Base-by-base conservation (phyloP, 2,329 filamentous ascomycete genomes). In the Basipetospora chlamydospora region DNA sequence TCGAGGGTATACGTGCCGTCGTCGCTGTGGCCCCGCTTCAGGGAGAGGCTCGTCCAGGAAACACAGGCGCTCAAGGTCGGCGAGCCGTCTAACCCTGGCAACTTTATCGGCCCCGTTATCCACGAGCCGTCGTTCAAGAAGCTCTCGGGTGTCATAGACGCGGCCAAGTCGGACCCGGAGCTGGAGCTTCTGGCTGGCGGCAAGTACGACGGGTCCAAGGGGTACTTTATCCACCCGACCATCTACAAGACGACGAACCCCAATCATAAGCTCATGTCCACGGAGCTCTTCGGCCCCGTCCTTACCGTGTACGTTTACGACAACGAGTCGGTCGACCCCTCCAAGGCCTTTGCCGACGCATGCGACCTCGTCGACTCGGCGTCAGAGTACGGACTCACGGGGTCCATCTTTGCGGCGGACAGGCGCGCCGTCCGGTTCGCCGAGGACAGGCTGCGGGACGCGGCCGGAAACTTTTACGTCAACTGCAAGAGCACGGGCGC, bases 61-160 rank as follows among this genome's bases (percentile, higher is more conserved):
- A 77, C 75, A 6, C 63, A 75, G 49, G 70, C 71, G 41, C 67
- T 93, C 35, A 77, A 76, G 48, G 64, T 86, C 36, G 85, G 85
- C 38, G 63, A 68, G 38, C 79, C 83, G 1, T 61, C 57, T 32
- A 70, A 82, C 31, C 78, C 81, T 50, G 63, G 69, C 47, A 84
- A 86, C 64, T 92, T 93, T 63, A 75, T 87, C 49, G 84, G 84
- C 8, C 85, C 85, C 16, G 84, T 93, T 40, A 92, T 93, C 56
- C 84, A 92, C 61, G 69, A 77, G 44, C 70, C 65, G 9, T 81
- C 80, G 9, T 93, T 92, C 67, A 74, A 85, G 55, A 88, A 87
- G 58, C 70, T 93, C 2, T 68, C 73, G 0, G 66, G 67, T 15
- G 80, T 78, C 37, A 92, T 93, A 44, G 80, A 90, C 41, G 73